phyloP scores from a whole-genome alignment of 495 filamentous ascomycete species.

The Daldinia bambusicola region DNA sequence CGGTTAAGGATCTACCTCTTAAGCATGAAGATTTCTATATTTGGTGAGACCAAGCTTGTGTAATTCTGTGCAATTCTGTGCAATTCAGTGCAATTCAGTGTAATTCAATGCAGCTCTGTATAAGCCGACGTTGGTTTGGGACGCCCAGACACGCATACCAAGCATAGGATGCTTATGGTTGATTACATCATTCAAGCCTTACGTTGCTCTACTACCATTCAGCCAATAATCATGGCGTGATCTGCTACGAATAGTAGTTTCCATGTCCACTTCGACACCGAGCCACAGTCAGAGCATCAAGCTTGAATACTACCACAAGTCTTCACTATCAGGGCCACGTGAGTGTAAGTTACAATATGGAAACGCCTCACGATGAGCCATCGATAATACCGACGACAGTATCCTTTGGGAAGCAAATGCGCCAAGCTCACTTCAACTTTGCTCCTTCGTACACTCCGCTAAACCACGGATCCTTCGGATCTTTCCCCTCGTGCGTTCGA shows the following conservation, averaged over 20 bases:
- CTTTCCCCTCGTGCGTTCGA: constrained; percentile 49
- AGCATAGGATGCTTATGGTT: constrained; percentile 1
- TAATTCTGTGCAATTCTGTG: not conserved
- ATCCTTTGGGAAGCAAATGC: constrained; percentile 52
- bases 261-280: not conserved
- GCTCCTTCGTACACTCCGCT: constrained; percentile 50
- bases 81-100: not conserved
- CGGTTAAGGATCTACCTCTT: not conserved
- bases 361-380: constrained; percentile 15
- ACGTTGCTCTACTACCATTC: not conserved
- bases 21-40: constrained; percentile 4
- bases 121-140: not conserved
- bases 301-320: not conserved
- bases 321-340: not conserved
- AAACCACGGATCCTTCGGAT: constrained; percentile 57
- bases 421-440: constrained; percentile 52
- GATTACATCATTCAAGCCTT: constrained; percentile 2
- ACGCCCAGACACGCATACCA: not conserved
- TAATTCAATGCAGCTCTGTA: not conserved
- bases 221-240: not conserved
- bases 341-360: constrained; percentile 14
- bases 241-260: not conserved
- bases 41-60: not conserved
- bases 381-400: constrained; percentile 1
- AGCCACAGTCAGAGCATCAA: not conserved